Evolutionary conservation across 1,284 basidiomycete genomes (phyloP).

Genomic region (Pterulicium gracile): DNA sequence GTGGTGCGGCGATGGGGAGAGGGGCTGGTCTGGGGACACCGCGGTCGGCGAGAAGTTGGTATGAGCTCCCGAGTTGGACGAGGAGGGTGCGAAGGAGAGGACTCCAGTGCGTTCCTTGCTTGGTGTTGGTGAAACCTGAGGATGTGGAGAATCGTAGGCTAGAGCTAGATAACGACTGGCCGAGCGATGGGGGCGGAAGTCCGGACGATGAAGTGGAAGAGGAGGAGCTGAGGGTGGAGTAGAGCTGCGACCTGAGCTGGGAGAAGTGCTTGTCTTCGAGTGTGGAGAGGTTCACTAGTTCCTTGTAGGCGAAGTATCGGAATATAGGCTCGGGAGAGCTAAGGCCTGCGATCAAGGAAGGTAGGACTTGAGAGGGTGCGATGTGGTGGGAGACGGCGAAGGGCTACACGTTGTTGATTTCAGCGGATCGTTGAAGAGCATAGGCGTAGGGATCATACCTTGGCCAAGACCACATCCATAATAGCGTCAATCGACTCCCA

Average conservation of each 20-base stretch:
- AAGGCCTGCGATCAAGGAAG: slow-evolving; percentile 20
- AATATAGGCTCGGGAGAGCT: slow-evolving; percentile 17
- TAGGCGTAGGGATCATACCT: background rate
- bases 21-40: background rate
- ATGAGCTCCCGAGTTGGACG: background rate
- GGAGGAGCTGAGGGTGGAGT: slow-evolving; percentile 45
- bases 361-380: slow-evolving; percentile 3
- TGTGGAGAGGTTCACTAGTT: slow-evolving; percentile 28
- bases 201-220: slow-evolving; percentile 55
- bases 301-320: slow-evolving; percentile 14
- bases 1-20: background rate
- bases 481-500: slow-evolving; percentile 1
- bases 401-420: background rate
- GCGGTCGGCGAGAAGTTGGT: background rate
- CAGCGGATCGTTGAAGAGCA: background rate
- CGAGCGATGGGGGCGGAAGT: slow-evolving; percentile 43
- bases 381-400: slow-evolving; percentile 13
- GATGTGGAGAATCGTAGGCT: background rate
- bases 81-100: background rate
- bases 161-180: background rate
- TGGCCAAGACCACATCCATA: slow-evolving; percentile 1
- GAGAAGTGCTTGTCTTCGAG: slow-evolving; percentile 70
- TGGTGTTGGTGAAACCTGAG: background rate
- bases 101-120: background rate
- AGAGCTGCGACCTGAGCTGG: slow-evolving; percentile 39